phyloP scores from a whole-genome alignment of 129 eudicot species.

The Flaveria trinervia region DNA sequence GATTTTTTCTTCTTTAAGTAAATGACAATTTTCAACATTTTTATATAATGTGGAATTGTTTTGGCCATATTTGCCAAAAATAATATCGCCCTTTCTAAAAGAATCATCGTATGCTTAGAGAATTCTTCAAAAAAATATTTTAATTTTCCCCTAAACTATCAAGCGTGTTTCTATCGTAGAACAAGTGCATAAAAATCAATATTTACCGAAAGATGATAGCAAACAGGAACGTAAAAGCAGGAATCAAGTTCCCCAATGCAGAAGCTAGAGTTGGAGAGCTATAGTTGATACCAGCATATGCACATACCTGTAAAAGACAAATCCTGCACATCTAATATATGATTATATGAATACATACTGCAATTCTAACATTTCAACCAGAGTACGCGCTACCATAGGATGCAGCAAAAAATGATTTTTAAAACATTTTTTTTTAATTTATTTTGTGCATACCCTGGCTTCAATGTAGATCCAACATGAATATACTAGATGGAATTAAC shows the following conservation, averaged over 20 bases:
- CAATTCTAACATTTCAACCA: not conserved
- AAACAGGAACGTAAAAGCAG: constrained; percentile 50
- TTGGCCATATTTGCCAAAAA: not conserved
- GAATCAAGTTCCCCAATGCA: constrained; percentile 56
- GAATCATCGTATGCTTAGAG: not conserved
- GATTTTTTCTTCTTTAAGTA: not conserved
- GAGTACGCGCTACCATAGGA: not conserved
- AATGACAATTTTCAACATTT: not conserved
- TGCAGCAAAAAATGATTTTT: not conserved
- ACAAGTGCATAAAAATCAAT: not conserved
- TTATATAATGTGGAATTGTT: not conserved
- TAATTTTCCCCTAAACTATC: not conserved
- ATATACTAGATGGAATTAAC: not conserved
- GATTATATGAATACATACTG: constrained; percentile 2
- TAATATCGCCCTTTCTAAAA: not conserved
- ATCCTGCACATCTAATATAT: constrained; percentile 40
- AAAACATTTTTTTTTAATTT: too few relatives aligned
- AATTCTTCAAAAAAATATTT: not conserved
- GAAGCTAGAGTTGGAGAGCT: constrained; percentile 59
- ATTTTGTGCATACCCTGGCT: constrained; percentile 8
- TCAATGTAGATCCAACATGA: not conserved
- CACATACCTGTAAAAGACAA: constrained; percentile 49
- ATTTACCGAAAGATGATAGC: constrained; percentile 51
- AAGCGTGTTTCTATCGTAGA: not conserved
- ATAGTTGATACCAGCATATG: constrained; percentile 52